phyloP scores from a whole-genome alignment of 1,139 yeast genomes.

The Arxiozyma slooffiae region DNA sequence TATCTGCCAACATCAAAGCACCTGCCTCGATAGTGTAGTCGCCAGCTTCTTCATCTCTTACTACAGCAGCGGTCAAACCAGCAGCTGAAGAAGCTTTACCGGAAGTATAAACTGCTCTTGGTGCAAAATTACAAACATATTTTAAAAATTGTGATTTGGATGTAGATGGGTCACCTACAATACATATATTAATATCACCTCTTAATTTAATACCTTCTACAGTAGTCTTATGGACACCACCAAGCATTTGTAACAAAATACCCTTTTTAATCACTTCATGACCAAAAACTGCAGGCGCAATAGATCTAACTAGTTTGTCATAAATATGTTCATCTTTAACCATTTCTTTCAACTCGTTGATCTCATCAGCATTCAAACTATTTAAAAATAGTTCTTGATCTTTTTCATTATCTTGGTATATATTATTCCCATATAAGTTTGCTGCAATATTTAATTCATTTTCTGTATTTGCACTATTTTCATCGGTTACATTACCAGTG shows the following conservation, averaged over 20 bases:
- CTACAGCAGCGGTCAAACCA: conserved; percentile 96
- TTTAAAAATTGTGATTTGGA: conserved; percentile 93
- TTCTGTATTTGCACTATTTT: conserved; percentile 12
- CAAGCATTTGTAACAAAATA: conserved; percentile 72
- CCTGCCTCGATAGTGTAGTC: conserved; percentile 98
- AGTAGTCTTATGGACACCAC: conserved; percentile 93
- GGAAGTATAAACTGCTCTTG: conserved; percentile 92
- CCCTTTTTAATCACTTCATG: conserved; percentile 95
- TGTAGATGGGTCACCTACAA: conserved; percentile 98
- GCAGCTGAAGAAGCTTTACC: conserved; percentile 99
- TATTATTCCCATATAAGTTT: conserved; percentile 19
- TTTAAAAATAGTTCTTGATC: conserved; percentile 76
- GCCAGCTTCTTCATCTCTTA: conserved; percentile 94
- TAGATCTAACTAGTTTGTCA: conserved; percentile 73
- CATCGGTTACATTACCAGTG: conserved; percentile 8
- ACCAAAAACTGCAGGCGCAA: conserved; percentile 96
- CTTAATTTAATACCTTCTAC: conserved; percentile 90
- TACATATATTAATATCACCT: conserved; percentile 94
- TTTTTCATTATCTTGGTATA: conserved; percentile 34
- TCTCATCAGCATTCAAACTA: conserved; percentile 73
- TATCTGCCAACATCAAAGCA: conserved; percentile 96
- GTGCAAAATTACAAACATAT: conserved; percentile 84
- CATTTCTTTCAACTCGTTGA: conserved; percentile 79
- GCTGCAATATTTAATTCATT: conserved; percentile 24
- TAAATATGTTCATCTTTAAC: conserved; percentile 83